Base-by-base conservation (phyloP, 176 grass and related monocot species). In the Ensete glaucum region DNA sequence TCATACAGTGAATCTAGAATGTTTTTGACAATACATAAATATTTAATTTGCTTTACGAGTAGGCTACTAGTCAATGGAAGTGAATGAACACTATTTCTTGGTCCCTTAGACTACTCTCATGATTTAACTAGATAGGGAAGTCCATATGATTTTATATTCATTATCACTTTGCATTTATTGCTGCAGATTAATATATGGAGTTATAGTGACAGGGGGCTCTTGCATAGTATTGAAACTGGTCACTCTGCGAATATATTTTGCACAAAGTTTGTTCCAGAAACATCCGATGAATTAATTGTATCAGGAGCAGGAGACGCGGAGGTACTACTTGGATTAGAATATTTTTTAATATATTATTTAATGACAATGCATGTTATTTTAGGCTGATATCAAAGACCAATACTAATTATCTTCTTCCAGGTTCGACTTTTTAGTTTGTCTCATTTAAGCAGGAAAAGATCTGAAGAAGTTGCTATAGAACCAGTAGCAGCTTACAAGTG, bases 171-270 rank as follows among this genome's bases (percentile, higher is more conserved):
- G 54, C 34, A 48, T 60, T 72, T 63, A 25, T 29, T 34, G 12
- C 21, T 89, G 84, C 90, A 98, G 95, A 91, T 98, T 29, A 87
- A 91, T 51, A 91, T 98, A 78, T 98, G 95, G 95, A 93, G 80
- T 75, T 98, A 98, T 58, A 53, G 73, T 57, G 86, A 89, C 73
- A 73, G 57, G 71, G 77, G 81, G 64, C 82, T 98, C 50, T 72
- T 88, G 66, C 90, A 98, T 91, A 86, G 83, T 52, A 98, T 98
- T 82, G 86, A 89, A 21, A 98, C 86, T 0, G 95, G 95, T 24
- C 95, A 98, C 80, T 89, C 90, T 57, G 71, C 88, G 23, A 98
- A 98, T 56, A 89, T 98, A 83, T 98, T 98, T 82, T 98, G 95
- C 64, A 93, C 88, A 68, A 94, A 85, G 75, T 98, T 98, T 85